Percentiles rank a stretch among this genome's conserved stretches.
phyloP scores from a whole-genome alignment of 2,329 filamentous ascomycete species.

The Neocucurbitaria cava region DNA sequence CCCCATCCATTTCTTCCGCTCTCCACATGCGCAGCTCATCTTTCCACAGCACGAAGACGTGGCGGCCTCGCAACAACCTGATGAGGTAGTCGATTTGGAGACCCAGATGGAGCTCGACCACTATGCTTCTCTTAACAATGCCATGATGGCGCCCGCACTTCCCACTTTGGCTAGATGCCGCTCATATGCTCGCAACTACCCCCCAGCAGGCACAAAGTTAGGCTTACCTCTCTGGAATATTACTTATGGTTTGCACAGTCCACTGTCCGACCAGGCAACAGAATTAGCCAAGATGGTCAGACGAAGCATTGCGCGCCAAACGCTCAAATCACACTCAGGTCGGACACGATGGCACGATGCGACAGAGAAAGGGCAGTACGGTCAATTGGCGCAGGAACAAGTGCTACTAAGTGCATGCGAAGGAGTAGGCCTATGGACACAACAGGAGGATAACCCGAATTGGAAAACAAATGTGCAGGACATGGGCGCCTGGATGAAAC shows the following conservation, averaged over 20 bases:
- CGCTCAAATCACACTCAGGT: slow-evolving; percentile 29
- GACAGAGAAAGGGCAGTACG: slow-evolving; percentile 37
- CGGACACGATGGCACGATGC: slow-evolving; percentile 32
- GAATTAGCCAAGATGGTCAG: slow-evolving; percentile 52
- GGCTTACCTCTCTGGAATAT: slow-evolving; percentile 52
- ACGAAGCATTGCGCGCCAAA: slow-evolving; percentile 48
- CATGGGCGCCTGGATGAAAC: slow-evolving; percentile 39
- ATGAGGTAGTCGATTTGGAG: slow-evolving; percentile 39
- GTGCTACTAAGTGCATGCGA: slow-evolving; percentile 20
- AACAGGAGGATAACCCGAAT: slow-evolving; percentile 8
- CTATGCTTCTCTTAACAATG: slow-evolving; percentile 27
- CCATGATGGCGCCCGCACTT: slow-evolving; percentile 13
- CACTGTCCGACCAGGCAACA: slow-evolving; percentile 49
- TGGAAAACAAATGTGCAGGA: slow-evolving; percentile 21
- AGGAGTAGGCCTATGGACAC: slow-evolving; percentile 38
- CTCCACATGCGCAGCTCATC: slow-evolving; percentile 44
- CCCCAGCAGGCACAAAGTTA: slow-evolving; percentile 49
- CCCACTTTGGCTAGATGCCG: slow-evolving; percentile 39
- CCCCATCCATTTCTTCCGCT: slow-evolving; percentile 59
- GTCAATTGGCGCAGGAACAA: slow-evolving; percentile 30
- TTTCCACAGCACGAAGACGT: slow-evolving; percentile 33
- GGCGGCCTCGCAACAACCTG: slow-evolving; percentile 35
- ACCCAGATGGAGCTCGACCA: slow-evolving; percentile 38
- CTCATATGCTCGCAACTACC: slow-evolving; percentile 51
- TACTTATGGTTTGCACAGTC: slow-evolving; percentile 46